Conservation (phyloP, 2,329 filamentous ascomycete species). For the Tympanopsis confertula region DNA sequence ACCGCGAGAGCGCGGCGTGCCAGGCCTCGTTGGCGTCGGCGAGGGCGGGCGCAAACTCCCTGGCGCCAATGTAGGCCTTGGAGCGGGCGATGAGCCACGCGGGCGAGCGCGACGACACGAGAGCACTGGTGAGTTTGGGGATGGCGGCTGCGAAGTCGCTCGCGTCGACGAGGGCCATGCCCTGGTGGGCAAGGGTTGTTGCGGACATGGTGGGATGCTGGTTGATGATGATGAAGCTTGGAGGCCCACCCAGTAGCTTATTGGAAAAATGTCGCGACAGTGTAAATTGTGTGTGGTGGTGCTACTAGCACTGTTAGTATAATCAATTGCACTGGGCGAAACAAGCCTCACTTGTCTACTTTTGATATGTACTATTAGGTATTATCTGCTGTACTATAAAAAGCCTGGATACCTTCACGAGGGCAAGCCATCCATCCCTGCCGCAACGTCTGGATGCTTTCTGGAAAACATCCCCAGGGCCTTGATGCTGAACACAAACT, state of each 20-base stretch:
- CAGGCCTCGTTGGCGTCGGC: conserved; percentile 59
- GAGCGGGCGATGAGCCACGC: conserved; percentile 74
- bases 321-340: background rate
- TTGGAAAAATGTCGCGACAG: conserved; percentile 8
- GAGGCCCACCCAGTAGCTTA: conserved; percentile 14
- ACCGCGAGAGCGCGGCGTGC: conserved; percentile 50
- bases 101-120: conserved; percentile 56
- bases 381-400: too few relatives aligned
- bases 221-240: background rate
- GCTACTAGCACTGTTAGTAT: background rate
- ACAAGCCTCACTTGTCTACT: too few relatives aligned
- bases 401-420: background rate
- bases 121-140: conserved; percentile 52
- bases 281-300: background rate
- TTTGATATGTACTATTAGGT: too few relatives aligned
- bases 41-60: conserved; percentile 51
- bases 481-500: conserved; percentile 60
- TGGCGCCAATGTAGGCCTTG: conserved; percentile 60
- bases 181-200: conserved; percentile 38
- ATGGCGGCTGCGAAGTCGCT: conserved; percentile 60
- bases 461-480: conserved; percentile 53
- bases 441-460: conserved; percentile 52
- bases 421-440: conserved; percentile 20
- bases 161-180: conserved; percentile 51
- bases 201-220: conserved; percentile 37